phyloP scores from a whole-genome alignment of 1,284 basidiomycete species.

The Peniophora sp. region DNA sequence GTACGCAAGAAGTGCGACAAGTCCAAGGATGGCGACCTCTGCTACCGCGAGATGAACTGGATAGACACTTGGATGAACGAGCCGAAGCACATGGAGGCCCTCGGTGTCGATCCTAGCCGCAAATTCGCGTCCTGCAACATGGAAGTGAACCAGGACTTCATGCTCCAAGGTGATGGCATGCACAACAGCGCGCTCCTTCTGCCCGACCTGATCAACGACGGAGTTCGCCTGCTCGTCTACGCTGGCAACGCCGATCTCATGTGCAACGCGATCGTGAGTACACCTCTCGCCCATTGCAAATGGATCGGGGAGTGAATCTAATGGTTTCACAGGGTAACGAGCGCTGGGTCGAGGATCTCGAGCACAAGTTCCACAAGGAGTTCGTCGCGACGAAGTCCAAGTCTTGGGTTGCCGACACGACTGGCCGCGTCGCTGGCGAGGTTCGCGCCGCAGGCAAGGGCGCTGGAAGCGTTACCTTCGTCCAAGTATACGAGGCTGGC shows the following conservation, averaged over 20 bases:
- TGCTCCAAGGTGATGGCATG: constrained; percentile 70
- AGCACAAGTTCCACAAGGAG: constrained; percentile 55
- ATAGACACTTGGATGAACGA: constrained; percentile 76
- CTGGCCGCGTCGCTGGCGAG: constrained; percentile 28
- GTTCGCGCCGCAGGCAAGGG: constrained; percentile 35
- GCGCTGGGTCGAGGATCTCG: constrained; percentile 58
- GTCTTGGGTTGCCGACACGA: constrained; percentile 31
- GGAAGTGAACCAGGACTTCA: constrained; percentile 63
- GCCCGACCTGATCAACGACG: constrained; percentile 67
- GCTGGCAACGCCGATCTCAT: constrained; percentile 76
- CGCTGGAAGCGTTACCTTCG: constrained; percentile 48
- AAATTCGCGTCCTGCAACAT: constrained; percentile 54
- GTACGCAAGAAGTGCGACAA: constrained; percentile 72
- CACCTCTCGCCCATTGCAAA: constrained; percentile 14
- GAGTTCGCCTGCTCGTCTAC: constrained; percentile 74
- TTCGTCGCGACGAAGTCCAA: constrained; percentile 45
- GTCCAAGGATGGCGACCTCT: constrained; percentile 59
- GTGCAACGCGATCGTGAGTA: constrained; percentile 66
- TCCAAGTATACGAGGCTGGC: constrained; percentile 44
- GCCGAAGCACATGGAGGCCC: constrained; percentile 59
- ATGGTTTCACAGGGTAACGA: constrained; percentile 51
- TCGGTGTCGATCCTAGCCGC: constrained; percentile 59
- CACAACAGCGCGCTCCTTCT: constrained; percentile 71
- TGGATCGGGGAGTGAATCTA: constrained; percentile 8
- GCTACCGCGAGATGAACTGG: constrained; percentile 75